phyloP scores from a whole-genome alignment of 257 asterid genomes.

The Galeopsis tetrahit region DNA sequence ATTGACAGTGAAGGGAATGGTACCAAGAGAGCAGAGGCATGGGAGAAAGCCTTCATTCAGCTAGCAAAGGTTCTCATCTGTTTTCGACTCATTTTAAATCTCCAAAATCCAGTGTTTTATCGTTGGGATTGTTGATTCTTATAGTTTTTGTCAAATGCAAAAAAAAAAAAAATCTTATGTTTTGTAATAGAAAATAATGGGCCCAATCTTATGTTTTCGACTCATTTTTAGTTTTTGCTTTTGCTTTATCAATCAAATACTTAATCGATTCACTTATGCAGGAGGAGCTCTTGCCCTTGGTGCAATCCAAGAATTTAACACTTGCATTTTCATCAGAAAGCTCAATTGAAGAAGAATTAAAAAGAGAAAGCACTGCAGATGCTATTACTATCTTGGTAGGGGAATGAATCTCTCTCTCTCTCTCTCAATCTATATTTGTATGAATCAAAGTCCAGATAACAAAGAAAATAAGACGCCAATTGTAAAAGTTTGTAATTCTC shows the following conservation, averaged over 20 bases:
- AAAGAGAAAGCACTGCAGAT: constrained; percentile 99
- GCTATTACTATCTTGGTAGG: constrained; percentile 89
- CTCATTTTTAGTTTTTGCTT: constrained; percentile 15
- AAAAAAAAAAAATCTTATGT: too few species aligned
- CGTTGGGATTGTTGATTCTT: too few species aligned
- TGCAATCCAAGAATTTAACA: constrained; percentile 70
- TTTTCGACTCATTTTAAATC: constrained; percentile 22
- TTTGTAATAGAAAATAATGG: background rate
- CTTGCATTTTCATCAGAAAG: constrained; percentile 94
- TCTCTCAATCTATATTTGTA: background rate
- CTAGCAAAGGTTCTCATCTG: constrained; percentile 71
- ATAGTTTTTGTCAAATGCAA: too few species aligned
- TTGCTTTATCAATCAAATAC: constrained; percentile 18
- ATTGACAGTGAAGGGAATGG: constrained; percentile 74
- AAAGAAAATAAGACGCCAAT: background rate
- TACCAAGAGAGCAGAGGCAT: constrained; percentile 80
- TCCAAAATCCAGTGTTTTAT: background rate
- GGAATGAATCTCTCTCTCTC: constrained; percentile 19
- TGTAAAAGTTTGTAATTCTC: constrained; percentile 12
- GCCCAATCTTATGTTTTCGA: background rate
- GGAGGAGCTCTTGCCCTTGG: constrained; percentile 92
- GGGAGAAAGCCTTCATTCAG: constrained; percentile 98
- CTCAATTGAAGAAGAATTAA: constrained; percentile 94
- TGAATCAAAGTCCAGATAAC: background rate
- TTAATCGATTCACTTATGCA: constrained; percentile 48